Evolutionary conservation across 768 basidiomycete genomes (phyloP), one percentile per base, ranked within the genome.

Genomic region (Saitozyma sp.): DNA sequence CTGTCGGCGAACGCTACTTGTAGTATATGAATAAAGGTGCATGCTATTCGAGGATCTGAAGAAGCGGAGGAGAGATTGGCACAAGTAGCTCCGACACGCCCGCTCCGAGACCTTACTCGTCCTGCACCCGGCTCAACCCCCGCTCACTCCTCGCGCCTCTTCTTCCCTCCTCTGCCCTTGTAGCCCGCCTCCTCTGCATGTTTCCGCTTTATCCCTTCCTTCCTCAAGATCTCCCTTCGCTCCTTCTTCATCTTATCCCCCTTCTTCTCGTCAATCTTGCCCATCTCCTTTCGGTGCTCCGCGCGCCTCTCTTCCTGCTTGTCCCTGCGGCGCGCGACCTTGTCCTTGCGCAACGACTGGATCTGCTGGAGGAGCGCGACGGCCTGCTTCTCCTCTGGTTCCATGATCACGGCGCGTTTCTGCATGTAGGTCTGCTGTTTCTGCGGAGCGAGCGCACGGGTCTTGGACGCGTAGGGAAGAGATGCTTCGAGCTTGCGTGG

Each of bases 331-430:
- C 87, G 83, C 49, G 78, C 82, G 1, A 91, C 84, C 80, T 95
- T 90, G 73, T 94, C 93, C 80, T 93, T 97, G 62, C 91, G 82
- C 70, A 99, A 79, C 7, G 93, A 91, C 53, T 89, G 86, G 66
- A 97, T 92, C 83, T 98, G 94, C 78, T 98, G 95, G 77, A 99
- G 77, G 45, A 98, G 81, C 45, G 90, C 88, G 17, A 97, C 82
- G 0, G 96, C 94, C 76, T 87, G 89, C 83, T 89, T 92, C 83
- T 98, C 96, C 76, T 95, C 92, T 1, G 91, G 90, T 74, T 95
- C 90, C 84, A 98, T 85, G 50, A 99, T 88, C 29, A 98, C 93
- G 0, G 95, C 93, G 11, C 96, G 88, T 79, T 90, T 91, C 80
- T 93, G 91, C 75, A 97, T 80, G 80, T 98, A 96, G n/a, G 93